A percentile compares a stretch with the other conserved stretches of the same genome.
Evolutionary conservation across 805 yeast species (phyloP).

Genomic region (Monosporozyma aerobia): DNA sequence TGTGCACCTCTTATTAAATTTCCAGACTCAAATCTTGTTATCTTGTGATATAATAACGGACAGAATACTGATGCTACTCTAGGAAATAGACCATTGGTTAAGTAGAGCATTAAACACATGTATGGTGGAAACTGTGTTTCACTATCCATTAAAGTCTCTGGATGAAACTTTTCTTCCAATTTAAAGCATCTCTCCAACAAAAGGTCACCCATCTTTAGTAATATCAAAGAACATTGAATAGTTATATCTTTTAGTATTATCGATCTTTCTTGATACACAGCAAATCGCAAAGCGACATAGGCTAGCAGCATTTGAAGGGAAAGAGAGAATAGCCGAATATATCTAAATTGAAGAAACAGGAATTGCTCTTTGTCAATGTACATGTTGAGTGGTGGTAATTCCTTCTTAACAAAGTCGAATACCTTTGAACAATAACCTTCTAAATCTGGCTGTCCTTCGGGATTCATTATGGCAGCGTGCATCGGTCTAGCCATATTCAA

Average conservation of each 20-base stretch:
- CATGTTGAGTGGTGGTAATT: not conserved
- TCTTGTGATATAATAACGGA: slow-evolving; percentile 4
- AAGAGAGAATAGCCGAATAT: slow-evolving; percentile 6
- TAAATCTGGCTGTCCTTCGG: slow-evolving; percentile 9
- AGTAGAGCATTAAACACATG: slow-evolving; percentile 1
- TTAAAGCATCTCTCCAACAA: slow-evolving; percentile 9
- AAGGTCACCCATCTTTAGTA: slow-evolving; percentile 12
- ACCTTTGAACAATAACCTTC: not conserved
- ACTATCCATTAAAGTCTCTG: slow-evolving; percentile 6
- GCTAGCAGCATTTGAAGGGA: slow-evolving; percentile 12
- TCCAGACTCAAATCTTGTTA: slow-evolving; percentile 3
- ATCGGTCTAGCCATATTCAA: slow-evolving; percentile 16
- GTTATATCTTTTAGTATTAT: slow-evolving; percentile 5
- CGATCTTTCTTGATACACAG: slow-evolving; percentile 8
- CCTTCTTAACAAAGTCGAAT: not conserved
- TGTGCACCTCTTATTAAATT: not conserved
- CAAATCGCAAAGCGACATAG: slow-evolving; percentile 12
- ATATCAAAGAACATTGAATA: slow-evolving; percentile 9
- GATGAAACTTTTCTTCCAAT: slow-evolving; percentile 13
- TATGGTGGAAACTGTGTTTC: slow-evolving; percentile 15
- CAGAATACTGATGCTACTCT: slow-evolving; percentile 6
- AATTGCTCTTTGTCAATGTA: not conserved
- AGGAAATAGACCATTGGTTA: slow-evolving; percentile 3
- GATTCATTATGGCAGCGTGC: slow-evolving; percentile 6
- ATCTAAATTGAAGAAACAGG: not conserved